Base-by-base conservation (phyloP, 352 stramenopile species). In the Phytophthora melonis region DNA sequence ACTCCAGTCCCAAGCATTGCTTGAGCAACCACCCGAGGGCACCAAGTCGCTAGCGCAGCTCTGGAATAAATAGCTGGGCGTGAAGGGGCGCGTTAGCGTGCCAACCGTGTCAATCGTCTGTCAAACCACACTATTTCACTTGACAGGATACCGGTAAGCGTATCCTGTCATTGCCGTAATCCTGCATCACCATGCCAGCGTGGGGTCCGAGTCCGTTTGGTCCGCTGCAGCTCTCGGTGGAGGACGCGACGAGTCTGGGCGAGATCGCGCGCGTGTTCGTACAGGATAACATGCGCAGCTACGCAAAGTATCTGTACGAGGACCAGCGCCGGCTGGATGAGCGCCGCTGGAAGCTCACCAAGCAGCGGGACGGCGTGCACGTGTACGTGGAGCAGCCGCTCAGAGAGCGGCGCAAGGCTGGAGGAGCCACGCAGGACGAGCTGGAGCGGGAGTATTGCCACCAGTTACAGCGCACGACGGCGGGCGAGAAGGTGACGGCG, bases 211-310 rank as follows among this genome's bases (percentile, higher is more conserved):
- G 66, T 72, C 75, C 75, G 49, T 82, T 82, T 55, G 72, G 52
- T 8, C 57, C 61, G 39, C 58, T 80, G 50, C 67, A 69, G 49
- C 66, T 82, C 9, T 78, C 67, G n/a, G 59, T 72, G 10, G 71
- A 72, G 1, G 65, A 82, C 54, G 75, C 65, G 3, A 50, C 27
- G 41, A 70, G 70, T 19, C 32, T 80, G 55, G 68, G 66, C 27
- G 68, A 82, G 25, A 76, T 79, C 45, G 75, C 72, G n/a, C 59
- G 75, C 19, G 61, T 75, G 23, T 79, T 82, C 47, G 72, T 80
- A 19, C 49, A 71, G 30, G 74, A 79, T 25, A 55, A 68, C 30
- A 62, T 79, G 39, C 64, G 32, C 32, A 77, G 70, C 50, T 81
- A 78, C 39, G 72, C 80, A 27, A 75, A 64, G 25, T 72, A 80